Evolutionary conservation across 352 stramenopile species (phyloP).

Genomic region (Pythium sp.): DNA sequence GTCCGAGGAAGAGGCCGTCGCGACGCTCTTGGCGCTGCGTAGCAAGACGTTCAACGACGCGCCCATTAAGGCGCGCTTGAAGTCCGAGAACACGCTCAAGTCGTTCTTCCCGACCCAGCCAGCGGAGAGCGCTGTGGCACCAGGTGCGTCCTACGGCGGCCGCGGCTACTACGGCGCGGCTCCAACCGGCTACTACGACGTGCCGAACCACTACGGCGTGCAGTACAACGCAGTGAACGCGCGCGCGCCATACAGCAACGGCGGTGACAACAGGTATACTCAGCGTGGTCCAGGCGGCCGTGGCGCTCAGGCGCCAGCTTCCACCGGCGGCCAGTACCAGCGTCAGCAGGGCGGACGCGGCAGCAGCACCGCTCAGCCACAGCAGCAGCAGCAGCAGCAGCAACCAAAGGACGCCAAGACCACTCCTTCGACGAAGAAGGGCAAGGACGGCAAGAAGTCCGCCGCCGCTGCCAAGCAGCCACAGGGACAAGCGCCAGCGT

Average conservation of each 20-base stretch:
- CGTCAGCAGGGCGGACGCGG: constrained; percentile 31
- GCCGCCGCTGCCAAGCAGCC: constrained; percentile 22
- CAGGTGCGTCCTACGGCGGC: constrained; percentile 41
- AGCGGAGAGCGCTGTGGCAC: constrained; percentile 44
- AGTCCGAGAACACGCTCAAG: constrained; percentile 92
- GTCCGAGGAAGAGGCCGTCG: constrained; percentile 85
- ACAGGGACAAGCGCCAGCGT: constrained; percentile 21
- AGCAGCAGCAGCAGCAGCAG: constrained; percentile 30
- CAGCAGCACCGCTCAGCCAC: constrained; percentile 20
- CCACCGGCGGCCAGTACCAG: constrained; percentile 20
- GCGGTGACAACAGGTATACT: constrained; percentile 33
- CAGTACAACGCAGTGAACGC: constrained; percentile 54
- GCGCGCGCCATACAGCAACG: constrained; percentile 42
- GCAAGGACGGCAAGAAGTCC: constrained; percentile 63
- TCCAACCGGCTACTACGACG: constrained; percentile 65
- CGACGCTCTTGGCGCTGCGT: constrained; percentile 81
- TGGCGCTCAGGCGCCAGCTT: constrained; percentile 15
- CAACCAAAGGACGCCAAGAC: constrained; percentile 44
- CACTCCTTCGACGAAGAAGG: constrained; percentile 45
- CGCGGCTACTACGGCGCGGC: constrained; percentile 68
- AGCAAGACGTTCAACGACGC: constrained; percentile 89
- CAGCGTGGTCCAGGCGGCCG: constrained; percentile 26
- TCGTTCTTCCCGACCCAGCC: constrained; percentile 87
- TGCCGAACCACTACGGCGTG: constrained; percentile 44
- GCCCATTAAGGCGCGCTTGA: constrained; percentile 89